Evolutionary conservation across 768 basidiomycete species (phyloP).

Genomic region (Trametes cubensis): DNA sequence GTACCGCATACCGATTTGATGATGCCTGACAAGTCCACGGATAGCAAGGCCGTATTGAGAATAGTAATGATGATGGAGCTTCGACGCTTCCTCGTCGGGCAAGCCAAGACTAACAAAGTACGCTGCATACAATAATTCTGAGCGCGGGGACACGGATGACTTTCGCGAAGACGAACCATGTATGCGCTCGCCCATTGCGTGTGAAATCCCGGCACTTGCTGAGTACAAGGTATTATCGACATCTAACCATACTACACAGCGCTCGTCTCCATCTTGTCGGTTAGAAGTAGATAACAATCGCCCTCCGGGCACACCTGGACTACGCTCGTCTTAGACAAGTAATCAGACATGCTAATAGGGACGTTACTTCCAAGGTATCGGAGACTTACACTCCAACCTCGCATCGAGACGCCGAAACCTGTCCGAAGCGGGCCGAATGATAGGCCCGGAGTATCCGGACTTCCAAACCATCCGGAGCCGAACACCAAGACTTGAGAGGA

Average conservation of each 20-base stretch:
- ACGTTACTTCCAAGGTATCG: too few relatives aligned
- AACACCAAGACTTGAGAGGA: too few relatives aligned
- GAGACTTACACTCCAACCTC: too few relatives aligned
- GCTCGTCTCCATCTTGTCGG: constrained; percentile 46
- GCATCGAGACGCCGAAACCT: too few relatives aligned
- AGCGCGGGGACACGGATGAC: background rate
- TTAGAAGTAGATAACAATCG: background rate
- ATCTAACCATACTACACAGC: constrained; percentile 75
- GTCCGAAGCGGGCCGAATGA: too few relatives aligned
- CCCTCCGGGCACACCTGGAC: too few relatives aligned
- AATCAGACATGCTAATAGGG: too few relatives aligned
- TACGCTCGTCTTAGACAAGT: too few relatives aligned
- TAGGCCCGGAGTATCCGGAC: too few relatives aligned
- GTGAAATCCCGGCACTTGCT: constrained; percentile 69
- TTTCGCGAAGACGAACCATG: constrained; percentile 51
- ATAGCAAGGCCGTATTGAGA: constrained; percentile 81
- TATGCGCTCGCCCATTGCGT: constrained; percentile 79
- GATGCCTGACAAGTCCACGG: constrained; percentile 75
- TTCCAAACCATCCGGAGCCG: too few relatives aligned
- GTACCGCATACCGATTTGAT: constrained; percentile 60
- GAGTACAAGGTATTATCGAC: constrained; percentile 91
- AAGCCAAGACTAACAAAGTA: constrained; percentile 77
- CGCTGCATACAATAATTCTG: constrained; percentile 41
- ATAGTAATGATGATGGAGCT: constrained; percentile 74
- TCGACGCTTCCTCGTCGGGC: constrained; percentile 66